Base-by-base conservation (phyloP, 257 asterid genomes). In the Striga asiatica region DNA sequence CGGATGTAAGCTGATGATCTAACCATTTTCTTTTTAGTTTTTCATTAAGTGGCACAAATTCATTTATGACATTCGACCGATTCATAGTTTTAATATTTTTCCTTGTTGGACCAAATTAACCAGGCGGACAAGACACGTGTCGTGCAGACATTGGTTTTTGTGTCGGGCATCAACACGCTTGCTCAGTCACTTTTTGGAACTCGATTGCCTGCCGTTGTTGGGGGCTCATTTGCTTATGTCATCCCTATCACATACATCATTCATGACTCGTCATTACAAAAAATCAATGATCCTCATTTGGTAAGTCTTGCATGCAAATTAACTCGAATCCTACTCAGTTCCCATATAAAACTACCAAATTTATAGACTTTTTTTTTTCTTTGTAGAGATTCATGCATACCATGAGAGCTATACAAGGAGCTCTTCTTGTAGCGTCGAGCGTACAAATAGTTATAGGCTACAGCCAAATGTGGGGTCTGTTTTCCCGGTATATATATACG, bases 401-500 rank as follows among this genome's bases (percentile, higher is more conserved):
- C 24, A 91, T 91, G 98, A 78, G 84, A 74, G 98, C 98, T 42
- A 78, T 82, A 66, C 98, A 91, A 73, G 98, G 98, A 62, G 87
- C 98, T 66, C 60, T 87, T 16, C 88, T 87, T 58, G 78, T 87
- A 34, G 96, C 98, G 53, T 64, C 98, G 6, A 70, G 73, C 68
- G 71, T 87, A 58, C 96, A 87, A 68, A 84, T 91, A 65, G 64
- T 87, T 46, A 71, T 91, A 38, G 98, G 98, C 32, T 87, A 78
- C 82, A 91, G 89, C 73, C 95, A 87, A 78, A 74, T 79, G 20
- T 91, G 98, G 98, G 98, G 96, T 34, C 74, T 84, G 63, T 78
- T 87, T 69, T 91, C 98, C 69, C 88, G 96, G 98, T 91, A 87
- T 22, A n/a, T n/a, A n/a, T n/a, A n/a, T n/a, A n/a, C n/a, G n/a